These are phyloP conservation scores for Fusarium sp. DNA, from an alignment of 2,329 filamentous ascomycete species.

Conservation along the genomic window DNA sequence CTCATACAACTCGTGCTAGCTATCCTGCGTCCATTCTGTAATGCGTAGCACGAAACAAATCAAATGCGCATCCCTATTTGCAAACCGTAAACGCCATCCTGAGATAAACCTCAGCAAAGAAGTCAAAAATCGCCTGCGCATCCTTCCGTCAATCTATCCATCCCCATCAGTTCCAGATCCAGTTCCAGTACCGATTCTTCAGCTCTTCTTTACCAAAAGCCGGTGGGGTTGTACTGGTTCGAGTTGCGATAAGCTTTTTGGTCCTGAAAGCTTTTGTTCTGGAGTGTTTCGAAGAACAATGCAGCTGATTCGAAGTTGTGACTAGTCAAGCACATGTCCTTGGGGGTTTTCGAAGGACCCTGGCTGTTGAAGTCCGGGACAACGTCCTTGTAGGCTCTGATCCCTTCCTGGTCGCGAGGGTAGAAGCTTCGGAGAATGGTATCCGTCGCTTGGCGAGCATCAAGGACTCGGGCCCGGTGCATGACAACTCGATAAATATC, in stretches of 20 bases:
- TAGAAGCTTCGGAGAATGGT: slow-evolving; percentile 14
- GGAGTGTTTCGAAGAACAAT: background rate
- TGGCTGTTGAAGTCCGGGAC: slow-evolving; percentile 21
- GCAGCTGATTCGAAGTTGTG: background rate
- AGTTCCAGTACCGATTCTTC: background rate
- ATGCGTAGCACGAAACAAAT: background rate
- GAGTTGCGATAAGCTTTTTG: background rate
- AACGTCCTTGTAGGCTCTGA: slow-evolving; percentile 1
- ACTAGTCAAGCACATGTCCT: background rate
- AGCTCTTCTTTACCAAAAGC: background rate
- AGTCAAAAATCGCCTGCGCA: background rate
- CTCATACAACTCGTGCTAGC: background rate
- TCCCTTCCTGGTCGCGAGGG: background rate
- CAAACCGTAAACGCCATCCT: background rate
- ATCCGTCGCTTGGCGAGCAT: slow-evolving; percentile 28
- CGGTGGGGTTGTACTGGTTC: background rate
- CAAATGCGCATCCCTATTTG: background rate
- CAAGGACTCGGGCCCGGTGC: slow-evolving; percentile 27
- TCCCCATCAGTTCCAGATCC: background rate
- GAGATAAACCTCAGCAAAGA: background rate
- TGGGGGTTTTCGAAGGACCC: background rate
- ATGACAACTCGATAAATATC: background rate
- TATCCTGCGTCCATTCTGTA: background rate
- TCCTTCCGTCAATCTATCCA: background rate
- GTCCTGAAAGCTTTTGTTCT: background rate